A percentile compares a stretch with the other conserved stretches of the same genome.
phyloP scores from a whole-genome alignment of 2,329 filamentous ascomycete species.

The Phyllosticta citribraziliensis region DNA sequence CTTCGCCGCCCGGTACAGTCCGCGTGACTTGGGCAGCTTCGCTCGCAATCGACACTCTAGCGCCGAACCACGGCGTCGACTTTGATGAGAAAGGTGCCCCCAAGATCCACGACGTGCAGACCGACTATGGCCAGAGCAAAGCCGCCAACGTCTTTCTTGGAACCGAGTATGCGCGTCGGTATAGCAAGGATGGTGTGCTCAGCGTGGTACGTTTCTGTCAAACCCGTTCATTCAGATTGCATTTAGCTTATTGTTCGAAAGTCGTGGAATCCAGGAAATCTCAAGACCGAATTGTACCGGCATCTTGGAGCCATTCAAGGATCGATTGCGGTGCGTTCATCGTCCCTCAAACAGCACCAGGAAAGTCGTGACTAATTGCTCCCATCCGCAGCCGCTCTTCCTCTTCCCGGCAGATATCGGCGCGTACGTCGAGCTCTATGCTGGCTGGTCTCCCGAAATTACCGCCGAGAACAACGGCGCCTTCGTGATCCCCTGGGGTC shows the following conservation, averaged over 20 bases:
- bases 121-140: conserved; percentile 20
- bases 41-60: conserved; percentile 11
- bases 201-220: conserved; percentile 9
- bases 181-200: conserved; percentile 14
- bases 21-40: conserved; percentile 28
- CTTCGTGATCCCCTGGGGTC: conserved; percentile 39
- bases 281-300: conserved; percentile 29
- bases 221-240: background rate
- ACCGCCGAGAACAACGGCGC: conserved; percentile 17
- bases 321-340: background rate
- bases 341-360: background rate
- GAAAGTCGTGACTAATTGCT: background rate
- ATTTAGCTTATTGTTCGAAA: background rate
- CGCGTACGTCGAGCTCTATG: conserved; percentile 10
- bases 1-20: conserved; percentile 18
- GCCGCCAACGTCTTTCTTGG: conserved; percentile 20
- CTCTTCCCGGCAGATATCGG: conserved; percentile 7
- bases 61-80: conserved; percentile 11
- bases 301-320: conserved; percentile 11
- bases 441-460: conserved; percentile 8
- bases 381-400: background rate
- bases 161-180: conserved; percentile 14
- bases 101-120: background rate
- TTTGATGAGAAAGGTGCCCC: conserved; percentile 8
- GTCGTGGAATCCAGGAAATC: conserved; percentile 32